phyloP scores from a whole-genome alignment of 257 asterid species.

The Solanum peruvianum region DNA sequence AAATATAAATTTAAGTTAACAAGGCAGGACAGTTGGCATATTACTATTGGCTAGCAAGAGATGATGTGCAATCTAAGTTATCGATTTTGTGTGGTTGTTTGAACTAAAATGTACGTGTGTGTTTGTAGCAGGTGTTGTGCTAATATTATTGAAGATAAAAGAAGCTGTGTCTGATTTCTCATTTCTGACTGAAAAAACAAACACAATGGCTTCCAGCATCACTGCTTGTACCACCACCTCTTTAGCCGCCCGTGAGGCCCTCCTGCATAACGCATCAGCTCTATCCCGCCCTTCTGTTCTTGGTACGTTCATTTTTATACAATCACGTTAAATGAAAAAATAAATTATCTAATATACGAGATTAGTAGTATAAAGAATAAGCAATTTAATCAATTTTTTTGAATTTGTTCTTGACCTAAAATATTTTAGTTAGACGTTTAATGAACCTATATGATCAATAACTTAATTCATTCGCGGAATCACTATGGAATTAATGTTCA shows the following conservation, averaged over 20 bases:
- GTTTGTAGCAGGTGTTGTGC: not conserved
- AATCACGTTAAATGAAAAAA: not conserved
- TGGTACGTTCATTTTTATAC: slow-evolving; percentile 14
- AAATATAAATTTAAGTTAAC: not conserved
- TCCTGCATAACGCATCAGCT: not conserved
- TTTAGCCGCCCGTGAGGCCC: slow-evolving; percentile 38
- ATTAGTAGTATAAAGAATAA: not conserved
- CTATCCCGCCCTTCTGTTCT: slow-evolving; percentile 6
- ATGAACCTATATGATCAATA: not conserved
- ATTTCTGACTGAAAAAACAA: not conserved
- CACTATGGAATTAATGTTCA: not conserved
- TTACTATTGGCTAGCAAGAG: not conserved
- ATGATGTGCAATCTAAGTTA: not conserved
- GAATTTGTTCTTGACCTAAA: not conserved
- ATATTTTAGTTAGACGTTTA: not conserved
- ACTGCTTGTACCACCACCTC: slow-evolving; percentile 50
- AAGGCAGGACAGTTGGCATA: not conserved
- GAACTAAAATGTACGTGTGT: not conserved
- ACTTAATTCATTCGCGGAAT: not conserved
- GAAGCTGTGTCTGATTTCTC: not conserved
- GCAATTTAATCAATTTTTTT: not conserved
- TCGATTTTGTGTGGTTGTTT: not conserved
- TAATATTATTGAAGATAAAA: not conserved
- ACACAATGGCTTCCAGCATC: slow-evolving; percentile 57
- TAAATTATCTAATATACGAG: not conserved